A percentile compares a stretch with the other conserved stretches of the same genome.
Conservation (phyloP, 108 stramenopile species). For the Hondaea fermentalgiana region DNA sequence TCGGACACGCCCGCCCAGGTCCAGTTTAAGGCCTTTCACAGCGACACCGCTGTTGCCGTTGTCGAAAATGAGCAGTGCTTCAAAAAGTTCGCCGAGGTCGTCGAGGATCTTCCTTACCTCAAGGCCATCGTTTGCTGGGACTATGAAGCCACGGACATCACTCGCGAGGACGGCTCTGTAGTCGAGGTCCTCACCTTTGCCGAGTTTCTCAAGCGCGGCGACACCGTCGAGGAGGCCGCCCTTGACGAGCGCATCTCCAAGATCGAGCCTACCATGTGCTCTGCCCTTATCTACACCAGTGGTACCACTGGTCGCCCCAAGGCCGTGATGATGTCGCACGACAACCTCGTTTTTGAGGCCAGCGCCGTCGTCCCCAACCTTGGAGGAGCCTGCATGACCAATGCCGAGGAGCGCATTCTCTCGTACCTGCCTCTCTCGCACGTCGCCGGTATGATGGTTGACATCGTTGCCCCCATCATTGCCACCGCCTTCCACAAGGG, state of each 20-base stretch:
- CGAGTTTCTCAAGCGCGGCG: constrained; percentile 33
- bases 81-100: constrained; percentile 47
- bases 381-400: neutral
- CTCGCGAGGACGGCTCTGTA: constrained; percentile 3
- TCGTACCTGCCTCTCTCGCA: constrained; percentile 46
- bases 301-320: constrained; percentile 71
- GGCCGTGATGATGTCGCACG: constrained; percentile 72
- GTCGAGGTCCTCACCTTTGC: constrained; percentile 33
- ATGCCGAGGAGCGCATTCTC: constrained; percentile 27
- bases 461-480: constrained; percentile 21
- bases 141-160: constrained; percentile 25
- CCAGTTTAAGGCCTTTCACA: constrained; percentile 62
- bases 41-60: constrained; percentile 54
- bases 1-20: constrained; percentile 59
- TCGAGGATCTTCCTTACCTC: constrained; percentile 34
- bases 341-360: constrained; percentile 46
- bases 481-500: constrained; percentile 34
- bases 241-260: constrained; percentile 29
- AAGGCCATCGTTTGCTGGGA: constrained; percentile 64
- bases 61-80: constrained; percentile 53
- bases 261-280: constrained; percentile 39
- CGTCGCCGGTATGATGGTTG: constrained; percentile 41
- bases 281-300: constrained; percentile 64
- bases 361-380: neutral
- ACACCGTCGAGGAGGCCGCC: neutral